These are phyloP conservation scores for Aspergillus clavatus DNA, from an alignment of 2,329 filamentous ascomycete species.

Conservation along the genomic window DNA sequence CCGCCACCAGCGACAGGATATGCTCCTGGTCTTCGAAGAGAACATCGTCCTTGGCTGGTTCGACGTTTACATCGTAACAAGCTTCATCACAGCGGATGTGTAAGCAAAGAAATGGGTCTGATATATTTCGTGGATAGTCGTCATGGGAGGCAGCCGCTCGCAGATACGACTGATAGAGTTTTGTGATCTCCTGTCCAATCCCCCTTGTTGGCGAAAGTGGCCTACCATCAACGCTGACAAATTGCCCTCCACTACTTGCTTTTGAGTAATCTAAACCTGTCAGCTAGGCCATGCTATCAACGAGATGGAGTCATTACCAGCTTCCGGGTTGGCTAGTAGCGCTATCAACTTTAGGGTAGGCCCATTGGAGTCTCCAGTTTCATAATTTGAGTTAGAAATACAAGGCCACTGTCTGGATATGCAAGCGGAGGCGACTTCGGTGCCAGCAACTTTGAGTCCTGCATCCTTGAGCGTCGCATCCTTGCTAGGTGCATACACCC, in stretches of 20 bases:
- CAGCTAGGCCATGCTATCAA: slow-evolving; percentile 7
- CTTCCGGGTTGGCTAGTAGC: slow-evolving; percentile 46
- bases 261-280: slow-evolving; percentile 34
- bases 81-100: slow-evolving; percentile 50
- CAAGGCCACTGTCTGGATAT: slow-evolving; percentile 26
- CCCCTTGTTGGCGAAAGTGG: slow-evolving; percentile 50
- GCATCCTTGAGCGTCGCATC: slow-evolving; percentile 49
- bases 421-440: slow-evolving; percentile 51
- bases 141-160: slow-evolving; percentile 29
- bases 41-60: slow-evolving; percentile 60
- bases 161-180: slow-evolving; percentile 48
- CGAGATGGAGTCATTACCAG: slow-evolving; percentile 22
- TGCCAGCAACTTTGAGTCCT: slow-evolving; percentile 52
- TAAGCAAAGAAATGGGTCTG: slow-evolving; percentile 54
- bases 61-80: slow-evolving; percentile 59
- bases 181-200: slow-evolving; percentile 50
- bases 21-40: slow-evolving; percentile 48
- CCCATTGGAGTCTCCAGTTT: not conserved
- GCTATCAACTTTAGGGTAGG: slow-evolving; percentile 43
- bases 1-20: slow-evolving; percentile 42
- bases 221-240: slow-evolving; percentile 54
- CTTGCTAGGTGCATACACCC: slow-evolving; percentile 54
- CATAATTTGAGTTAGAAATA: slow-evolving; percentile 14
- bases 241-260: slow-evolving; percentile 40
- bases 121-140: slow-evolving; percentile 24